Evolutionary conservation across 352 stramenopile genomes (phyloP).

Genomic region (Thalassiosira livingstoniorum): DNA sequence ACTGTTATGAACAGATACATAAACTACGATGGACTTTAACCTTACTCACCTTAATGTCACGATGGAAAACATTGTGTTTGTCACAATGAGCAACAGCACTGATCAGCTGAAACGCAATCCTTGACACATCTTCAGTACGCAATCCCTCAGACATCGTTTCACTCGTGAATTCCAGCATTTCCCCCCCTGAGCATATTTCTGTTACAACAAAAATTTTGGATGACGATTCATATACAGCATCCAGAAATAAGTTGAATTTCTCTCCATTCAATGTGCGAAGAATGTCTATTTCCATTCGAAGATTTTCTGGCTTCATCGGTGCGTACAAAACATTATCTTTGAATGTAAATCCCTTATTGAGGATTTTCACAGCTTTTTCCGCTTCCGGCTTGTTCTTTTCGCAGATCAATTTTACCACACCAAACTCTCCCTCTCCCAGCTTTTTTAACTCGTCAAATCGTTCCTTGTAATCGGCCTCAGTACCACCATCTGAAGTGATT

Average conservation of each 20-base stretch:
- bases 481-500: conserved; percentile 56
- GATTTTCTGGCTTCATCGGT: conserved; percentile 71
- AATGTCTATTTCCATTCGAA: conserved; percentile 77
- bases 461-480: conserved; percentile 69
- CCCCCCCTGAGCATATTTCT: conserved; percentile 76
- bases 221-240: conserved; percentile 77
- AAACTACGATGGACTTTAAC: too few relatives aligned
- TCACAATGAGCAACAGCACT: conserved; percentile 78
- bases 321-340: conserved; percentile 81
- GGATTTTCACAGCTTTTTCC: conserved; percentile 66
- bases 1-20: too few relatives aligned
- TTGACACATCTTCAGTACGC: conserved; percentile 78
- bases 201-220: conserved; percentile 77
- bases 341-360: conserved; percentile 78
- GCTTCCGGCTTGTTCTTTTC: conserved; percentile 55
- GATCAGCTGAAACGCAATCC: conserved; percentile 80
- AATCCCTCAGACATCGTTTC: conserved; percentile 34
- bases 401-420: conserved; percentile 76
- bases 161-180: conserved; percentile 77
- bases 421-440: conserved; percentile 80
- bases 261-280: conserved; percentile 67
- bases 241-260: conserved; percentile 61
- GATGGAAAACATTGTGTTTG: conserved; percentile 76
- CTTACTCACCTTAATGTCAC: conserved; percentile 81
- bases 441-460: conserved; percentile 69